Evolutionary conservation across 768 basidiomycete species (phyloP), one percentile per base, ranked within the genome.

Genomic region (Leccinum aurantiacum): DNA sequence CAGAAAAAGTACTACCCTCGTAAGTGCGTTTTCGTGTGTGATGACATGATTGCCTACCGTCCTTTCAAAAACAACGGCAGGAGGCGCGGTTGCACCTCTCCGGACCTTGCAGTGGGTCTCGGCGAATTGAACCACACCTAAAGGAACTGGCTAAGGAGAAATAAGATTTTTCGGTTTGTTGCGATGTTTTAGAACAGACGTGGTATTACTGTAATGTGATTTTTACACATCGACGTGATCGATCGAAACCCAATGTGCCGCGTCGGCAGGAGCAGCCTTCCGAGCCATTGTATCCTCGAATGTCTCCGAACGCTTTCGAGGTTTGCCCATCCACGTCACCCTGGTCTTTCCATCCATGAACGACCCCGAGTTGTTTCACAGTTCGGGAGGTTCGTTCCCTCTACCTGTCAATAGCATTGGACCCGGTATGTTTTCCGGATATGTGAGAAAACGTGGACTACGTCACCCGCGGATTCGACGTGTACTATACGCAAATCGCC

Each of bases 391-490:
- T n/a, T 74, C 77, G 13, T 69, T 63, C 19, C 71, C 68, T 15
- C 85, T 85, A 24, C 88, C 87, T 65, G 83, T 79, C 46, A 91
- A 62, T 27, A 88, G 62, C 37, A 89, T 63, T 87, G 85, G 17
- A 84, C 80, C 59, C 86, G 82, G 69, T 90, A 95, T 13, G 90
- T 94, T 78, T 95, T 93, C 66, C 79, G 85, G 69, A 95, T 91
- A 70, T 98, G 95, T 9, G 91, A 93, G 75, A 97, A 97, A 51
- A 93, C 77, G 68, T 96, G 94, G 3, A 87, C 59, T 38, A 95
- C 84, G 60, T 88, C 82, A 11, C 88, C 87, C 22, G 78, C 84
- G 19, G 81, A 76, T 58, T 76, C 75, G 56, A 87, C 76, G 59
- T 78, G 75, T 41, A 75, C 65, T 22, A 90, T 78, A 17, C 70